Base-by-base conservation (phyloP, 164 flowering plant genomes). In the Vitis labrusca region DNA sequence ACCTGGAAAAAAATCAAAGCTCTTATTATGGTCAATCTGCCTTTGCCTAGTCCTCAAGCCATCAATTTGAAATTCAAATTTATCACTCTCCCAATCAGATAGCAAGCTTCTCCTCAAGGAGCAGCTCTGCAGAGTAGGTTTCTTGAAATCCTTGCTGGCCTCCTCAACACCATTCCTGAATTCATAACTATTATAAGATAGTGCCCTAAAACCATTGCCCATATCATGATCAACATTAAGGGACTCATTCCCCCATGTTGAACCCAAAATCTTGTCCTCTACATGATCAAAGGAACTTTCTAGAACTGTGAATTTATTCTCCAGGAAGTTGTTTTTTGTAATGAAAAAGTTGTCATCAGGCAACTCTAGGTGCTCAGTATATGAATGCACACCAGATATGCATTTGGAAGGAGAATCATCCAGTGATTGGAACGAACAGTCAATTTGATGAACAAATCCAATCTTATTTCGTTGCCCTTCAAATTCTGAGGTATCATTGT, bases 121-220 rank as follows among this genome's bases (percentile, higher is more conserved):
- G 82, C 87, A 83, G 61, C 77, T 73, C 30, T 51, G 74, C 59
- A 84, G 73, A 30, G 76, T 68, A 54, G 84, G 81, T 68, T 76
- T 79, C 47, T 66, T 63, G 13, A 63, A 53, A 56, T 63, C 58
- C 69, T 68, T 71, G 48, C 54, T 23, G 30, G 59, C 50, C 44
- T 67, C 50, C 44, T 67, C 74, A 17, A 50, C 50, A 57, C 68
- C 73, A 73, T 74, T 63, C 49, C 65, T 32, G 16, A 66, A 54
- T 19, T 75, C 72, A 71, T 64, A 52, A 76, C n/a, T 23, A 60
- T 66, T 69, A 53, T 51, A 60, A 72, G 68, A 30, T 16, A 57
- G 30, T 50, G 10, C 68, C 17, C 54, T 71, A 52, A 79, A 70
- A 62, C 58, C 69, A 70, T 64, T 66, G 55, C 59, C 68, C 54